Evolutionary conservation across 495 filamentous ascomycete genomes (phyloP).

Genomic region (Aspergillus taichungensis): DNA sequence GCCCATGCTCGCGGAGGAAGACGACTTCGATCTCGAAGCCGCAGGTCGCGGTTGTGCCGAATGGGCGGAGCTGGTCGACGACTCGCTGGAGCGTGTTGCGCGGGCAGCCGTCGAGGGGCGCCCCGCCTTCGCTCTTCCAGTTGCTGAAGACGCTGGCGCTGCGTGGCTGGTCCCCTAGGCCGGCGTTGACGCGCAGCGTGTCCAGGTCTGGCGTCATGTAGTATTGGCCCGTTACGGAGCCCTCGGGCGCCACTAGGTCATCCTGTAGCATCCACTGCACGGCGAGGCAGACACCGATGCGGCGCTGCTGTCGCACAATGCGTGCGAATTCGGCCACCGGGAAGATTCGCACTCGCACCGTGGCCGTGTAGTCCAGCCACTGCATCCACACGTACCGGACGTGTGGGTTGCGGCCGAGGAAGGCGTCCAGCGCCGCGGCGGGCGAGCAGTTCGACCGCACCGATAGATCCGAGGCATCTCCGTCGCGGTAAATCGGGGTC

Average conservation of each 20-base stretch:
- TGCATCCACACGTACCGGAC: constrained; percentile 59
- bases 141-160: constrained; percentile 50
- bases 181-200: constrained; percentile 44
- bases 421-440: constrained; percentile 11
- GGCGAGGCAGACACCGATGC: constrained; percentile 48
- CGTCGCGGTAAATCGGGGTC: constrained; percentile 5
- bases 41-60: constrained; percentile 46
- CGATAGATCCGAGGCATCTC: not conserved
- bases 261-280: constrained; percentile 48
- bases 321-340: constrained; percentile 56
- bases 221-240: constrained; percentile 47
- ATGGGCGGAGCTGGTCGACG: constrained; percentile 31
- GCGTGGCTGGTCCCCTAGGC: constrained; percentile 22
- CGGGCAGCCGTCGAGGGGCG: constrained; percentile 41
- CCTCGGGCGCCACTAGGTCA: constrained; percentile 26
- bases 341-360: constrained; percentile 57
- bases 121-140: constrained; percentile 41
- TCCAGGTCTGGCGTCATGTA: constrained; percentile 52
- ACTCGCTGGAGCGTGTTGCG: constrained; percentile 47
- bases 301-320: constrained; percentile 44
- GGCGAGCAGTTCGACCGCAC: constrained; percentile 1
- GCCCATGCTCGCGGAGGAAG: constrained; percentile 42
- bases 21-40: constrained; percentile 84
- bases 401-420: constrained; percentile 20
- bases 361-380: constrained; percentile 73